Base-by-base conservation (phyloP, 148 eudicot species). In the Rhododendron ovatum region DNA sequence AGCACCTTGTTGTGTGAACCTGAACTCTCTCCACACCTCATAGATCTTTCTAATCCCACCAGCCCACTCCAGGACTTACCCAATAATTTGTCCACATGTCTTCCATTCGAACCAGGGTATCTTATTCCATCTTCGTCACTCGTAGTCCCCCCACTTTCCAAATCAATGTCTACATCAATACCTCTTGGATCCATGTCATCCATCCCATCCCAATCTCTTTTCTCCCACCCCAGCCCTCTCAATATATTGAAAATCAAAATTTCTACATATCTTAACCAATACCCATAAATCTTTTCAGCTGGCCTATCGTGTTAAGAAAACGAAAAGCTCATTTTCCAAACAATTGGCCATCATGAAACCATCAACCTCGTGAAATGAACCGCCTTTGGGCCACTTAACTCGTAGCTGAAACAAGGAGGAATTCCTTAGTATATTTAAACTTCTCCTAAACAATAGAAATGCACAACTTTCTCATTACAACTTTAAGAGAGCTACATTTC, bases 81-180 rank as follows among this genome's bases (percentile, higher is more conserved):
- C 74, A 86, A 82, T 10, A 75, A n/a, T 81, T 76, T 89, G 50
- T 86, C 87, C 15, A 84, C 51, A 9, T 43, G 39, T 8, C 59
- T 86, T 75, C 39, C 84, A 65, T 83, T 47, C 26, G 78, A 48
- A 61, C 17, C 17, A 15, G 18, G 45, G n/a, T 12, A 35, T 71
- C 53, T 67, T 45, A 35, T 65, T 30, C 83, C 87, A 83, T 89
- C 90, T 59, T 89, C 93, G 13, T 90, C 91, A 78, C 91, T 90
- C 9, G 88, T 88, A 73, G 77, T 78, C 3, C 85, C 89, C 45
- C 93, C 93, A 84, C 90, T 89, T 84, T 65, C 93, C 88, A 91
- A 85, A 90, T 91, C 93, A 69, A 91, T 57, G 30, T 88, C 93
- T 9, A 85, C 43, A 82, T 87, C 89, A 55, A 85, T 57, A 26